phyloP scores from a whole-genome alignment of 441 rosid genomes.

The Populus tomentosa region DNA sequence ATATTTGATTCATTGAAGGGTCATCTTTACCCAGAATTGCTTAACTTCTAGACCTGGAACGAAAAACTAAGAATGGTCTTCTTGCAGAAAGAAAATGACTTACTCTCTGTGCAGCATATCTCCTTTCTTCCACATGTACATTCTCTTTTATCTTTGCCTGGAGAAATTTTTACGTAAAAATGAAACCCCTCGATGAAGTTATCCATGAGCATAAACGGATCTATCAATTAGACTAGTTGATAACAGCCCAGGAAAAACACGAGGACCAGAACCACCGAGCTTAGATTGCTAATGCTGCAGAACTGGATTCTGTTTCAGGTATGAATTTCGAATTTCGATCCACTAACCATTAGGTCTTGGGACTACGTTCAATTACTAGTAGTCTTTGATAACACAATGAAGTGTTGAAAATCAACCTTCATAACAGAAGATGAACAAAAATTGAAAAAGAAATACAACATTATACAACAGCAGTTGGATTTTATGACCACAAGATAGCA shows the following conservation, averaged over 20 bases:
- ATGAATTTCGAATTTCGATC: neutral
- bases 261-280: neutral
- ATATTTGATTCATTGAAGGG: neutral
- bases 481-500: slow-evolving; percentile 22
- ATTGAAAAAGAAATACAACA: slow-evolving; percentile 1
- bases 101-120: neutral
- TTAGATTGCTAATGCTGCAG: neutral
- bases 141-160: no score
- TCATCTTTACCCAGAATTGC: neutral
- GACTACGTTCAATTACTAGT: neutral
- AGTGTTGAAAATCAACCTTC: neutral
- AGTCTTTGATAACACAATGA: neutral
- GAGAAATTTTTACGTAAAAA: no score
- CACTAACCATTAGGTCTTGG: neutral
- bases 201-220: neutral
- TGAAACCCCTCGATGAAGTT: neutral
- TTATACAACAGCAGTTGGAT: slow-evolving; percentile 24
- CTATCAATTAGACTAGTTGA: neutral
- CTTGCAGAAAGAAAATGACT: neutral
- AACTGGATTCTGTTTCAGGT: neutral
- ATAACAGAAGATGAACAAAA: neutral
- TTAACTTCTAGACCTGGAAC: neutral
- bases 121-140: neutral
- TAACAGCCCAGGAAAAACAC: neutral
- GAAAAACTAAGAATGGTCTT: neutral